Percentiles rank a stretch among this genome's conserved stretches.
These are phyloP conservation scores for Syzygium malaccense DNA, from an alignment of 441 rosid species.

Conservation along the genomic window DNA sequence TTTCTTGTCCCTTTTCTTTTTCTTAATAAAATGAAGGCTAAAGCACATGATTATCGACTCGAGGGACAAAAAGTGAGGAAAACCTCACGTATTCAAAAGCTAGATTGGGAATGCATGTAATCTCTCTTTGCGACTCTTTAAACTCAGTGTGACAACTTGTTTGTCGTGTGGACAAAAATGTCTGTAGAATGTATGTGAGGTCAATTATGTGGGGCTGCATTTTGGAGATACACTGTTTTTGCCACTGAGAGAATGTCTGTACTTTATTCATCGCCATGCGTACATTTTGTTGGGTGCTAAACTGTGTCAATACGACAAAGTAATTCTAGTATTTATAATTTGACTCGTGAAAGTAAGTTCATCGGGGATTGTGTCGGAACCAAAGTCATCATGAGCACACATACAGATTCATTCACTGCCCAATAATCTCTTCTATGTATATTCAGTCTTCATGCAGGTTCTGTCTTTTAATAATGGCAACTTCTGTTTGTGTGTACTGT, in stretches of 20 bases:
- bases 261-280: background rate
- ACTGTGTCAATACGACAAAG: background rate
- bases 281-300: background rate
- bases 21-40: background rate
- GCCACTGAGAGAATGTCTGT: background rate
- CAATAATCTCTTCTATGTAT: background rate
- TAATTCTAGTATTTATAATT: background rate
- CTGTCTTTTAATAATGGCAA: background rate
- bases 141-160: background rate
- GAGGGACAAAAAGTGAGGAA: background rate
- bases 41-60: background rate
- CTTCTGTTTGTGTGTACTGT: background rate
- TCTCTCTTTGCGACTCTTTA: background rate
- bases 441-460: background rate
- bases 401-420: background rate
- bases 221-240: background rate
- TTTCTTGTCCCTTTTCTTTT: background rate
- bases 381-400: background rate
- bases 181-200: background rate
- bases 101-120: background rate
- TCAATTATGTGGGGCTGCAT: slow-evolving; percentile 4
- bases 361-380: background rate
- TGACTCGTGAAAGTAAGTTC: background rate
- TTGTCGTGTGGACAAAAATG: background rate
- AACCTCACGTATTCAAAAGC: background rate